Evolutionary conservation across 257 asterid species (phyloP), one percentile per base, ranked within the genome.

Genomic region (Solanum ahanhuiri): DNA sequence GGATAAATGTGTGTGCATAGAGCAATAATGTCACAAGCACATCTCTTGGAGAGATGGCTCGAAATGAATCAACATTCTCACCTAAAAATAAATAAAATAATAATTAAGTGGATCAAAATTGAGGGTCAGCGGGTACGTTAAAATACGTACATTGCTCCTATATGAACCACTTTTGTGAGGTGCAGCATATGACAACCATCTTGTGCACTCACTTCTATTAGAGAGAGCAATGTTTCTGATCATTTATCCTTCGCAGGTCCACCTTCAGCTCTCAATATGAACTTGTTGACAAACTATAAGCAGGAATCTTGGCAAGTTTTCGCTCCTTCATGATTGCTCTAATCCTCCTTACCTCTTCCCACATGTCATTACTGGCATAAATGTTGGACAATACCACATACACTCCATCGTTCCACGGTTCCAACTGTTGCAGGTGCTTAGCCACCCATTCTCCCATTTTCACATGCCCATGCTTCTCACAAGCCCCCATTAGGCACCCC

Each of bases 401-500:
- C 3, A 90, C 97, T 69, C 98, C 99, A 34, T 94, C 98, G 51
- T 91, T 93, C 91, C 90, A 92, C 4, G 98, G 98, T 75, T 96
- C 98, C 89, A 96, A 58, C 92, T 92, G 94, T 69, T 93, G 84
- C 93, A 96, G 89, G 48, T 92, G 95, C 91, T 90, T 90, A 70
- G 95, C 96, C 85, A 93, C 99, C 93, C 91, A 91, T 83, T 94
- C 95, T 51, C 98, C 98, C 93, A 95, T 90, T 83, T 91, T 79
- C 70, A 95, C 98, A 91, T 95, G 87, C 86, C 93, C 95, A 89
- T 89, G 88, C 91, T 93, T 96, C 93, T 96, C 98, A 86, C 97
- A 95, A 14, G 97, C 98, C 82, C 99, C 98, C 95, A 96, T 93
- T 91, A 96, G 89, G 86, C 96, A 93, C 51, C 98, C 99, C 97